phyloP scores from a whole-genome alignment of 768 basidiomycete species.

The Mycena olivaceomarginata region DNA sequence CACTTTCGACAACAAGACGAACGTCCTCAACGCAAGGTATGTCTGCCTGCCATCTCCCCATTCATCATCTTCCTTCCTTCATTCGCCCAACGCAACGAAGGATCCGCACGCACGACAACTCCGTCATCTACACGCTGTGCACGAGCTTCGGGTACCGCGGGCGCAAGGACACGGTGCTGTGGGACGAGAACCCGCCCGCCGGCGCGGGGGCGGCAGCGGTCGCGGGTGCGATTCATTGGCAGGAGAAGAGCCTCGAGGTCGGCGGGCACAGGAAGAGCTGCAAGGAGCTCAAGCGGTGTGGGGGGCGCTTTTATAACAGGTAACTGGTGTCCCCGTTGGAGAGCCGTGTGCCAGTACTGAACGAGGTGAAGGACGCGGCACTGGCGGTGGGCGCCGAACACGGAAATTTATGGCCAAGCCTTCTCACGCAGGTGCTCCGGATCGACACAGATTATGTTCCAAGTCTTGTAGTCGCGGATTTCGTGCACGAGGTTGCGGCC shows the following conservation, averaged over 20 bases:
- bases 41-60: no score
- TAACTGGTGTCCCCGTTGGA: not conserved
- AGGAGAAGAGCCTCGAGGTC: constrained; percentile 68
- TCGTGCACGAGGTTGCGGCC: no score
- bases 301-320: constrained; percentile 59
- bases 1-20: constrained; percentile 70
- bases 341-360: no score
- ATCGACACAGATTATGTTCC: no score
- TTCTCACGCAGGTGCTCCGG: no score
- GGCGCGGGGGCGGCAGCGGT: constrained; percentile 59
- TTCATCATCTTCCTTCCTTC: no score
- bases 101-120: constrained; percentile 67
- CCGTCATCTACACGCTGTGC: constrained; percentile 64
- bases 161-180: constrained; percentile 65
- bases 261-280: constrained; percentile 62
- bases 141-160: constrained; percentile 66
- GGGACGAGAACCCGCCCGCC: constrained; percentile 67
- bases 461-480: no score
- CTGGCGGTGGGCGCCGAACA: constrained; percentile 71
- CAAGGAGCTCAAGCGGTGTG: constrained; percentile 62
- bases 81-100: constrained; percentile 52
- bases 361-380: constrained; percentile 55
- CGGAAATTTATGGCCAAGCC: no score
- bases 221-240: constrained; percentile 68
- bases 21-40: constrained; percentile 55